Conservation (phyloP, 129 eudicot species). For the Saposhnikovia divaricata region DNA sequence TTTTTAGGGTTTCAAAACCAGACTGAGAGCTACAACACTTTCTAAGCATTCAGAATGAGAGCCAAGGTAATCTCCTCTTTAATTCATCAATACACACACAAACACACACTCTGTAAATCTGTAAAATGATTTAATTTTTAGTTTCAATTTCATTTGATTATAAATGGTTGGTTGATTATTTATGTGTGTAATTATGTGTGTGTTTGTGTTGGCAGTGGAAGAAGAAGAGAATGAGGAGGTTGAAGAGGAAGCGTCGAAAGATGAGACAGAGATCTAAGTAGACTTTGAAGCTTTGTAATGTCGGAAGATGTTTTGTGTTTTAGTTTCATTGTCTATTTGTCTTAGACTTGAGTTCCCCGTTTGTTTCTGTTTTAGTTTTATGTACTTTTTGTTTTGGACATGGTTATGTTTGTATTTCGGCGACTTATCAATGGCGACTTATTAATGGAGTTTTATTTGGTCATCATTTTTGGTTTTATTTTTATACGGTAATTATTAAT, state of each 20-base stretch:
- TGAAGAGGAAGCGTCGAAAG: slow-evolving; percentile 66
- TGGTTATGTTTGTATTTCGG: not conserved
- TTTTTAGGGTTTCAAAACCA: slow-evolving; percentile 24
- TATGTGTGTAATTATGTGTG: not conserved
- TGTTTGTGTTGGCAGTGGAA: slow-evolving; percentile 29
- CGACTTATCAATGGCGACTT: not conserved
- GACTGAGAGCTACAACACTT: slow-evolving; percentile 25
- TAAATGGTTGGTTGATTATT: too few species aligned
- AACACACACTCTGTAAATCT: too few species aligned
- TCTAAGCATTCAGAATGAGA: not conserved
- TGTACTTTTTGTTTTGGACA: not conserved
- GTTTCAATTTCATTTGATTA: not conserved
- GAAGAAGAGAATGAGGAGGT: slow-evolving; percentile 56
- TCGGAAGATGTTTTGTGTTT: slow-evolving; percentile 10
- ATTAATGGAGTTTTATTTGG: not conserved
- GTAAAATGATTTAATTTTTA: not conserved
- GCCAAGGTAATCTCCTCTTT: not conserved
- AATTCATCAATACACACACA: too few species aligned
- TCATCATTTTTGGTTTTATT: not conserved
- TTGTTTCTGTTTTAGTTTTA: not conserved
- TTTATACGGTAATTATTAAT: not conserved
- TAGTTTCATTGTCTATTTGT: not conserved
- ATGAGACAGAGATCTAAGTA: slow-evolving; percentile 59
- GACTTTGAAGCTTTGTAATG: not conserved
- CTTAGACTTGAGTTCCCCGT: not conserved